These are phyloP conservation scores for Podospora tetraspora DNA, from an alignment of 495 filamentous ascomycete genomes.

Conservation along the genomic window DNA sequence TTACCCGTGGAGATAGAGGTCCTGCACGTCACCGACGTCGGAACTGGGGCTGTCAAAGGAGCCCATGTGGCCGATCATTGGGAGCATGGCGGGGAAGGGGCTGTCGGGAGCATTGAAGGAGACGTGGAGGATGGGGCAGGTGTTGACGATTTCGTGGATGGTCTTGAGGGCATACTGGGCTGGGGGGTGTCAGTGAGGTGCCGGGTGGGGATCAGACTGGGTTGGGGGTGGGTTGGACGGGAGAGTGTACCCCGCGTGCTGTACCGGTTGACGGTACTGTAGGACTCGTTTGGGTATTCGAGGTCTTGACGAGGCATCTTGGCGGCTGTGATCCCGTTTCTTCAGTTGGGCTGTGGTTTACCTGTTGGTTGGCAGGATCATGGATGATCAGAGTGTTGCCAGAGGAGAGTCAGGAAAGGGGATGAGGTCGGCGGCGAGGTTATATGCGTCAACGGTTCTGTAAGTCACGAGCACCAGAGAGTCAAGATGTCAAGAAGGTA, in stretches of 20 bases:
- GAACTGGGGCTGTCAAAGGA: constrained; percentile 61
- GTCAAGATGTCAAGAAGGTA: background rate
- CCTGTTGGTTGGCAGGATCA: too few relatives aligned
- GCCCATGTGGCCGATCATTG: constrained; percentile 85
- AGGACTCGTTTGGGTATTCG: constrained; percentile 60
- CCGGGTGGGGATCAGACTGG: background rate
- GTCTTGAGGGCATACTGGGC: constrained; percentile 68
- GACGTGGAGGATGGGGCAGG: constrained; percentile 70
- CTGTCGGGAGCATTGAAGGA: constrained; percentile 64
- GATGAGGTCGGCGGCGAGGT: background rate
- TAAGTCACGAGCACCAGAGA: background rate
- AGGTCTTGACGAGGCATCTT: constrained; percentile 48
- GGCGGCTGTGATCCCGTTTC: too few relatives aligned
- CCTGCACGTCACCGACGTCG: constrained; percentile 58
- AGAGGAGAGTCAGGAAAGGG: too few relatives aligned
- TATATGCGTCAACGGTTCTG: background rate
- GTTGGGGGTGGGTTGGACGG: background rate
- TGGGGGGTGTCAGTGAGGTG: constrained; percentile 27
- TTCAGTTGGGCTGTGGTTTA: too few relatives aligned
- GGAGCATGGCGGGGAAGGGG: constrained; percentile 71
- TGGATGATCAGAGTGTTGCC: too few relatives aligned
- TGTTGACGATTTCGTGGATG: constrained; percentile 79
- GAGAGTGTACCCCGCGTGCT: constrained; percentile 54
- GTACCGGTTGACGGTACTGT: constrained; percentile 69
- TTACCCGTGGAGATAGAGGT: constrained; percentile 77